These are phyloP conservation scores for Aureobasidium namibiae DNA, from an alignment of 2,329 filamentous ascomycete genomes.

Conservation along the genomic window DNA sequence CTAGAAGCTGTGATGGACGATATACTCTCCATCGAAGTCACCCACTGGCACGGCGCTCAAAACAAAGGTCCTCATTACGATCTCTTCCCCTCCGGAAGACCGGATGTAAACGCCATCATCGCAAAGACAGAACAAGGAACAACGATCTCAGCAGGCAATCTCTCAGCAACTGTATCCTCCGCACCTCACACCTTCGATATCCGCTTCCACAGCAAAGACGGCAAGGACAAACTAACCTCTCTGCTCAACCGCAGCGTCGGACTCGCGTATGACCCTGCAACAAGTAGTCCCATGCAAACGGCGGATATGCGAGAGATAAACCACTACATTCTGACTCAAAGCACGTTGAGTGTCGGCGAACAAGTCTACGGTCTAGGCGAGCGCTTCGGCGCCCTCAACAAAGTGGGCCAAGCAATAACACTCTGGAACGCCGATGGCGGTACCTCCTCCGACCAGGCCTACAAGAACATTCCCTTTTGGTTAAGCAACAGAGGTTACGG, in stretches of 20 bases:
- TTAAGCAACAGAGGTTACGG: conserved; percentile 67
- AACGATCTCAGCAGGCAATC: conserved; percentile 42
- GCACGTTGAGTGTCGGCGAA: conserved; percentile 46
- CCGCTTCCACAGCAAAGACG: conserved; percentile 44
- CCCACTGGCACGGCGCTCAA: conserved; percentile 49
- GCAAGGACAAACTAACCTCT: conserved; percentile 45
- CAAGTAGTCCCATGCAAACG: conserved; percentile 45
- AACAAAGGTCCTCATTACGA: conserved; percentile 50
- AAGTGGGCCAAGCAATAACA: conserved; percentile 61
- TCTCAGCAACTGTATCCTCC: conserved; percentile 45
- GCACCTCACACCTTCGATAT: conserved; percentile 47
- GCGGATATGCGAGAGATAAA: conserved; percentile 40
- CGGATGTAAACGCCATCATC: conserved; percentile 33
- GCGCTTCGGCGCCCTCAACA: conserved; percentile 68
- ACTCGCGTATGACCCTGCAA: conserved; percentile 47
- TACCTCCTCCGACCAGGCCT: conserved; percentile 61
- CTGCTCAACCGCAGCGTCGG: conserved; percentile 49
- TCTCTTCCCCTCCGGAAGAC: conserved; percentile 46
- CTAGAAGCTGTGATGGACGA: conserved; percentile 50
- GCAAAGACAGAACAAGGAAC: conserved; percentile 37
- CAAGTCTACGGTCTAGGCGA: conserved; percentile 68
- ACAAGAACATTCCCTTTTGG: conserved; percentile 66
- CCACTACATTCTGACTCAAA: conserved; percentile 40
- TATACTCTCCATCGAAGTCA: conserved; percentile 51
- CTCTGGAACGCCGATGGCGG: conserved; percentile 57